phyloP scores from a whole-genome alignment of 768 basidiomycete genomes.

The Tricholoma hemisulphureum region DNA sequence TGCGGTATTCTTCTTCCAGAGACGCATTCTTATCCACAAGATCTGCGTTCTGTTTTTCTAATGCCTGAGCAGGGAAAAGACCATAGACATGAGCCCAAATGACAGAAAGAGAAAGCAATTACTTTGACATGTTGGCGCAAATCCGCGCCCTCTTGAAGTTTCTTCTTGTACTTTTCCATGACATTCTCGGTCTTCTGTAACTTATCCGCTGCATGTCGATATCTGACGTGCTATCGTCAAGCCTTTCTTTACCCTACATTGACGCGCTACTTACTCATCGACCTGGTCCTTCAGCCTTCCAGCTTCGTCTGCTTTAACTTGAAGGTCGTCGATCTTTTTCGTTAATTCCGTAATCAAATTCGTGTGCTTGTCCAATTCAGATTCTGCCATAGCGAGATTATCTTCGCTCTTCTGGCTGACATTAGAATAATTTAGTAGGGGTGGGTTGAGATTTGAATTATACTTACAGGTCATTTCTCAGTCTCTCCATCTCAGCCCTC shows the following conservation, averaged over 20 bases:
- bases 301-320: conserved; percentile 73
- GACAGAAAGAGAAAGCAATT: conserved; percentile 17
- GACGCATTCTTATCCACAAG: conserved; percentile 89
- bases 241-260: background rate
- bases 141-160: conserved; percentile 92
- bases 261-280: conserved; percentile 69
- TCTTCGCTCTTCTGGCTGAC: conserved; percentile 92
- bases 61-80: conserved; percentile 46
- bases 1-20: conserved; percentile 90
- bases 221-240: conserved; percentile 43
- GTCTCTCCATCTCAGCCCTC: conserved; percentile 77
- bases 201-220: conserved; percentile 88
- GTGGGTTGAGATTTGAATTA: background rate
- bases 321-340: conserved; percentile 78
- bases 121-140: conserved; percentile 85
- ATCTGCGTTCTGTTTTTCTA: conserved; percentile 91
- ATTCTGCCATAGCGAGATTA: conserved; percentile 77
- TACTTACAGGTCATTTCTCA: conserved; percentile 83
- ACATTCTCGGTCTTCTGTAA: conserved; percentile 95
- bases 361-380: conserved; percentile 80
- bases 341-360: conserved; percentile 68
- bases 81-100: background rate
- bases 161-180: conserved; percentile 98
- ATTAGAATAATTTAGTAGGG: conserved; percentile 28
- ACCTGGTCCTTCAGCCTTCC: conserved; percentile 85